Conservation (phyloP, 2,329 filamentous ascomycete species). For the Xylaria sp. region DNA sequence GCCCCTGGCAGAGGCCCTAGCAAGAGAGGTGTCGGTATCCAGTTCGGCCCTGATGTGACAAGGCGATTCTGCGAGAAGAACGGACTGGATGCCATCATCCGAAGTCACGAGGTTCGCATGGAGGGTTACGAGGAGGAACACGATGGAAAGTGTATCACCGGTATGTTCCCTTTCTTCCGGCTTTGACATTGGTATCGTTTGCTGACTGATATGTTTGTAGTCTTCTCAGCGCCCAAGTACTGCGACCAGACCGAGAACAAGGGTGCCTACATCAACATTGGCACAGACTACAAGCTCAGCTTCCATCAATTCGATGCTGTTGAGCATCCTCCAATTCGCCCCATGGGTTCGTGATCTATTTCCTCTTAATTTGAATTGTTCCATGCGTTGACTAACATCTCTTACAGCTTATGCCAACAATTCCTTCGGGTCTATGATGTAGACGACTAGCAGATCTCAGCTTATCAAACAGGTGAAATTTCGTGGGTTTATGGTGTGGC, state of each 20-base stretch:
- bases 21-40: conserved; percentile 92
- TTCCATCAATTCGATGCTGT: conserved; percentile 96
- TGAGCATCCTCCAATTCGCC: conserved; percentile 89
- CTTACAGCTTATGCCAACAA: conserved; percentile 74
- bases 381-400: conserved; percentile 25
- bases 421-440: conserved; percentile 76
- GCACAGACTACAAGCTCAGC: conserved; percentile 81
- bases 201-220: conserved; percentile 42
- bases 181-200: not conserved
- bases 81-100: conserved; percentile 87
- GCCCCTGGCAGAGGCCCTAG: conserved; percentile 82
- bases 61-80: conserved; percentile 97
- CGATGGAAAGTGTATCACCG: conserved; percentile 89
- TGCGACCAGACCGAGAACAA: conserved; percentile 98
- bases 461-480: conserved; percentile 21
- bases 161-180: conserved; percentile 40
- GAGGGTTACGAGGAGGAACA: conserved; percentile 99
- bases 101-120: conserved; percentile 97
- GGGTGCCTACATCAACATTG: conserved; percentile 97
- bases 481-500: conserved; percentile 24
- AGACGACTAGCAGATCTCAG: conserved; percentile 27
- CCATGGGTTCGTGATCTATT: conserved; percentile 59
- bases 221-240: conserved; percentile 96
- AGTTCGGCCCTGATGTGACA: conserved; percentile 95
- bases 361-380: not conserved